A percentile compares a stretch with the other conserved stretches of the same genome.
Evolutionary conservation across 2,329 filamentous ascomycete genomes (phyloP).

Genomic region (Trichoderma gracile): DNA sequence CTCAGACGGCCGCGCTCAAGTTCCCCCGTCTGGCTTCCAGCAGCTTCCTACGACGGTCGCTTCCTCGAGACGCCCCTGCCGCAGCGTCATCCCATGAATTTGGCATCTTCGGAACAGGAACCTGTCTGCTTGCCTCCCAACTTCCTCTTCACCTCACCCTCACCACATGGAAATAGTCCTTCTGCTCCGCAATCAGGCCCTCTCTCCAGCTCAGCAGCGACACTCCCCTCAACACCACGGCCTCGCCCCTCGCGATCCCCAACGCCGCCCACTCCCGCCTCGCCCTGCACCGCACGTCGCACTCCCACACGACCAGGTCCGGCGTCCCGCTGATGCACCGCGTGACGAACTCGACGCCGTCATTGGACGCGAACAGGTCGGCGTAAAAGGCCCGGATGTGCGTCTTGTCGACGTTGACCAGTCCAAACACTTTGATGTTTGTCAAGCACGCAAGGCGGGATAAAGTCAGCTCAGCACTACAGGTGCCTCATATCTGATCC

Average conservation of each 20-base stretch:
- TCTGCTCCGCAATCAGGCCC: conserved; percentile 19
- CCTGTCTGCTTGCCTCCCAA: not conserved
- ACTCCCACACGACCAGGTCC: conserved; percentile 14
- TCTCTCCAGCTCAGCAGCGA: conserved; percentile 18
- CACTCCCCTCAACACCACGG: conserved; percentile 14
- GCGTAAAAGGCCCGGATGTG: conserved; percentile 11
- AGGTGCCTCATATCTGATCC: too few species aligned
- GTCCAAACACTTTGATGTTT: conserved; percentile 2
- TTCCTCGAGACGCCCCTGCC: too few species aligned
- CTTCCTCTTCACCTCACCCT: not conserved
- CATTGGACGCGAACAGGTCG: conserved; percentile 8
- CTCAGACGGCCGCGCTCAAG: too few species aligned
- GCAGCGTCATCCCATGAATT: too few species aligned
- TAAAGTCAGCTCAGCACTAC: not conserved
- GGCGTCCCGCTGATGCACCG: conserved; percentile 9
- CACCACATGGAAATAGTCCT: conserved; percentile 21
- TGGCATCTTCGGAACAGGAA: too few species aligned
- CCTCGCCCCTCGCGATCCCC: conserved; percentile 9
- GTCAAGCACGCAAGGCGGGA: not conserved
- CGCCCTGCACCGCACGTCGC: conserved; percentile 10
- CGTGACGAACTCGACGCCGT: conserved; percentile 9
- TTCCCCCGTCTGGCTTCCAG: too few species aligned
- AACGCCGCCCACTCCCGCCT: not conserved
- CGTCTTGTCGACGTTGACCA: not conserved
- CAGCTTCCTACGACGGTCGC: too few species aligned